Evolutionary conservation across 1,139 yeast genomes (phyloP).

Genomic region (Taphrina flavorubra): DNA sequence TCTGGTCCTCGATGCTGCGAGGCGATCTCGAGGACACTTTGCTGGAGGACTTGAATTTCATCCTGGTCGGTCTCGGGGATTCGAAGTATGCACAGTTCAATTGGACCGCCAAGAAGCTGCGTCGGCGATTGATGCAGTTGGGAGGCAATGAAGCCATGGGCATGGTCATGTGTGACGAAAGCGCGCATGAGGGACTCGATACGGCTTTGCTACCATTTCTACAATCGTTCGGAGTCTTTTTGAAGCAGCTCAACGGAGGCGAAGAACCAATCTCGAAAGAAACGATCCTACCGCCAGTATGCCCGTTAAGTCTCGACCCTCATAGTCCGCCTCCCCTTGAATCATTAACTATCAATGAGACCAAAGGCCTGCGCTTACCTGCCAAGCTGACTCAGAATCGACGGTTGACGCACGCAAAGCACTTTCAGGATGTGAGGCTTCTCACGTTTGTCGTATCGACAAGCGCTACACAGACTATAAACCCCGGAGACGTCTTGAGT

Average conservation of each 20-base stretch:
- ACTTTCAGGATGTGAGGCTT: slow-evolving; percentile 87
- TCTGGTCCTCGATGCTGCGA: slow-evolving; percentile 76
- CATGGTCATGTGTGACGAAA: slow-evolving; percentile 90
- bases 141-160: slow-evolving; percentile 77
- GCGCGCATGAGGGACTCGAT: slow-evolving; percentile 71
- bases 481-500: slow-evolving; percentile 19
- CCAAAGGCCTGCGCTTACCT: background rate
- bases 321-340: background rate
- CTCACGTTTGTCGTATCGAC: slow-evolving; percentile 33
- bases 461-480: background rate
- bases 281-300: slow-evolving; percentile 57
- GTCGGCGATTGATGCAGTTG: slow-evolving; percentile 73
- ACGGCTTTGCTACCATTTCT: slow-evolving; percentile 54
- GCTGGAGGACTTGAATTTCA: slow-evolving; percentile 65
- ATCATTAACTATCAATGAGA: background rate
- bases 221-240: slow-evolving; percentile 46
- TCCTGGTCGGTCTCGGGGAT: slow-evolving; percentile 93
- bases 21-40: slow-evolving; percentile 66
- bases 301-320: slow-evolving; percentile 48
- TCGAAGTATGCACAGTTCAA: slow-evolving; percentile 82
- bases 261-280: slow-evolving; percentile 53
- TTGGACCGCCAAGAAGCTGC: slow-evolving; percentile 81
- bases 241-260: slow-evolving; percentile 45
- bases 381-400: slow-evolving; percentile 56
- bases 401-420: slow-evolving; percentile 70